Evolutionary conservation across 305 asterid genomes (phyloP), one percentile per base, ranked within the genome.

Genomic region (Solanum hybrid): DNA sequence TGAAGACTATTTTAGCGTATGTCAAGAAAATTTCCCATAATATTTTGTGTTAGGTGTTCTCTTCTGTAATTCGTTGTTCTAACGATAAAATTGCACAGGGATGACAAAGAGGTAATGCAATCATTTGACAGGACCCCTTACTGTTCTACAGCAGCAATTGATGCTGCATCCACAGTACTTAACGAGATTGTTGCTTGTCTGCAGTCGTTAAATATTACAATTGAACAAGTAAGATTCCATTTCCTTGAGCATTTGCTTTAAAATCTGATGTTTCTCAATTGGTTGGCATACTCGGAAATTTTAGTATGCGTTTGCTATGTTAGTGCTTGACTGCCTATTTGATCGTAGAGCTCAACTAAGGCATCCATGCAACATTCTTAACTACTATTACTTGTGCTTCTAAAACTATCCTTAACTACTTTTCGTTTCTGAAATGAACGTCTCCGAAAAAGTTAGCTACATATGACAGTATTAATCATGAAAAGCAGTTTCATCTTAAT

Each of bases 141-240:
- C 94, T 96, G 98, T 92, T 95, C 99, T 89, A 73, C 98, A 33
- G 90, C 96, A 40, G 93, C 98, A 89, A 88, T 91, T 91, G 98
- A 97, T 93, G 95, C 94, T 82, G 98, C 96, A 92, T 97, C 95
- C 90, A 94, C 98, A 24, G 74, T 97, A 64, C 97, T 97, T 86
- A 90, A 92, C 7, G 98, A 96, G 93, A 91, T 96, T 75, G 93
- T 91, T 86, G 88, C 93, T 92, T 92, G 94, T 91, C 97, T 97
- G 39, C 94, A 95, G 91, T 95, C 95, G 89, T 90, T 97, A 92
- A 92, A 95, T 94, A 96, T 97, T 90, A 90, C 34, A 26, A 98
- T 96, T 92, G 98, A 96, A 93, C 98, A 97, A 96, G 99, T 97
- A 90, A 89, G 33, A 20, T 74, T 26, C 57, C 51, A 37, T 85